Base-by-base conservation (phyloP, 176 grass and related monocot species). In the Areca catechu region DNA sequence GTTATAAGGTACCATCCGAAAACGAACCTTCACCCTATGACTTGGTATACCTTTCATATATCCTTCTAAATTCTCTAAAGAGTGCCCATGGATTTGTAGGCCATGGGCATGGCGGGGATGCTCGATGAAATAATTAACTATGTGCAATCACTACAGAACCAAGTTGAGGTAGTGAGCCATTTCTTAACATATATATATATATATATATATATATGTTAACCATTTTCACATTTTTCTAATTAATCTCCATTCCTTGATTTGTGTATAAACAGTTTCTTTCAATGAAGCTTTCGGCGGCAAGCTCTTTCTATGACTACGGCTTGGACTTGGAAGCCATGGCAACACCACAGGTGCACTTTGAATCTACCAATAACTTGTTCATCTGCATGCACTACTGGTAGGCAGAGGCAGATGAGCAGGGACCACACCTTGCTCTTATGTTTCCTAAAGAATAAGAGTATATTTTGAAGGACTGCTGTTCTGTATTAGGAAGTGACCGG, bases 121-220 rank as follows among this genome's bases (percentile, higher is more conserved):
- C 30, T 70, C 4, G 67, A 70, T 51, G 67, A 70, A 34, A 70
- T 58, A n/a, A 70, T 70, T 12, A 70, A 70, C 55, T 70, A 70
- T 19, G 67, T 70, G 5, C 67, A 70, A 15, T 70, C 67, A 28
- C 37, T 70, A 5, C 37, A 70, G 47, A 70, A 70, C 54, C 67
- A 70, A 70, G 67, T 70, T 15, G 67, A 70, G 47, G 67, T n/a
- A n/a, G n/a, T 70, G 49, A 50, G 19, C 12, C 18, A 22, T 57
- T 2, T 63, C 60, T 15, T 2, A 54, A 16, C 15, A 28, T 60
- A 22, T 51, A 24, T 51, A 22, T 6, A 22, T 6, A 14, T 14
- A 4, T 2, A 37, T 10, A 12, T 9, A 43, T 12, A 10, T 43
- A 3, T 43, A 1, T 65, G 51, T 37, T 15, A 15, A 49, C 22